These are phyloP conservation scores for Phellopilus nigrolimitatus DNA, from an alignment of 1,284 basidiomycete species.

Conservation along the genomic window DNA sequence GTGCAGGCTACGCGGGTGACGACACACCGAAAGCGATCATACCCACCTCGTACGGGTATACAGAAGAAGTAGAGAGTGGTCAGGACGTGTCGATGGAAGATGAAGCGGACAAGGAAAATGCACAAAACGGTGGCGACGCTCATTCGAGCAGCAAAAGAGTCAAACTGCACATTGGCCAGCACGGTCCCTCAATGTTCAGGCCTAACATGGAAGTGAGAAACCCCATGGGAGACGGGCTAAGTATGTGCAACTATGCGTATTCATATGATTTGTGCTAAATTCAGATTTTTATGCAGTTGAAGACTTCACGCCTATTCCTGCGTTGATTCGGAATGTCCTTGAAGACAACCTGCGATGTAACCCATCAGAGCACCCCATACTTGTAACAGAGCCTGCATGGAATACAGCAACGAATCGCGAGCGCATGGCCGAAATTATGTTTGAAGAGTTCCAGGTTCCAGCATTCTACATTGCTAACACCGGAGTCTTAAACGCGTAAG, in stretches of 20 bases:
- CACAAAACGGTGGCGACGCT: slow-evolving; percentile 16
- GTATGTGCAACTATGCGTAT: slow-evolving; percentile 43
- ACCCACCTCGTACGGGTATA: slow-evolving; percentile 86
- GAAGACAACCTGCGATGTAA: slow-evolving; percentile 70
- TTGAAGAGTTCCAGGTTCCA: slow-evolving; percentile 92
- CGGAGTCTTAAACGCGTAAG: slow-evolving; percentile 91
- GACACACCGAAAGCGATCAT: slow-evolving; percentile 92
- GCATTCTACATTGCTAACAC: slow-evolving; percentile 98
- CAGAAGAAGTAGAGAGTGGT: slow-evolving; percentile 35
- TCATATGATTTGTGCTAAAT: neutral
- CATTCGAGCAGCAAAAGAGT: slow-evolving; percentile 37
- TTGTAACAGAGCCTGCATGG: slow-evolving; percentile 96
- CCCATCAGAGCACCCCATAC: slow-evolving; percentile 82
- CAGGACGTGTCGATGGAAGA: slow-evolving; percentile 58
- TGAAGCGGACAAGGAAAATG: slow-evolving; percentile 32
- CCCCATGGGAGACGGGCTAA: slow-evolving; percentile 82
- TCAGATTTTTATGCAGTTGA: slow-evolving; percentile 49
- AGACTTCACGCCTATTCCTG: slow-evolving; percentile 73
- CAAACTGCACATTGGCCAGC: slow-evolving; percentile 84
- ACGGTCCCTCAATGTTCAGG: slow-evolving; percentile 90
- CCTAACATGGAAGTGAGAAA: slow-evolving; percentile 83
- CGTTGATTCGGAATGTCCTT: slow-evolving; percentile 74
- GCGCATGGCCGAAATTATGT: slow-evolving; percentile 93
- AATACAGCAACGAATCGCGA: slow-evolving; percentile 88
- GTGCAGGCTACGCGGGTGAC: slow-evolving; percentile 96